Conservation (phyloP, 257 asterid species). For the Przewalskia tangutica region DNA sequence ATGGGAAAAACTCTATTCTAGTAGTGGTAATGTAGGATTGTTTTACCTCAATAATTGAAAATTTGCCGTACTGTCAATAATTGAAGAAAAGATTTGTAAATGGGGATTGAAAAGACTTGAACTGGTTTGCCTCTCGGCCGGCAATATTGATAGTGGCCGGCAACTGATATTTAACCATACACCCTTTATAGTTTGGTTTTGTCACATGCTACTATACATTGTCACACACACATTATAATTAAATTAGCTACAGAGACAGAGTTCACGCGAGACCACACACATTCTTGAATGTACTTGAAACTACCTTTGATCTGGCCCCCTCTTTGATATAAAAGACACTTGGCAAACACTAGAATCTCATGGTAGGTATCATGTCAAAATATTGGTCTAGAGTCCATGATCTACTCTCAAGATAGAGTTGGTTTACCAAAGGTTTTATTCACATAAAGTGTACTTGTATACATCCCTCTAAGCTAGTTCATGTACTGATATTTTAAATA, state of each 20-base stretch:
- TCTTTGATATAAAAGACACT: neutral
- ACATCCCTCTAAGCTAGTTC: neutral
- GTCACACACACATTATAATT: neutral
- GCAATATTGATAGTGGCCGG: constrained; percentile 27
- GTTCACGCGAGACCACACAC: neutral
- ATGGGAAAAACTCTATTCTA: too few species aligned
- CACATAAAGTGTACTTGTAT: neutral
- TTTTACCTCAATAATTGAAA: too few species aligned
- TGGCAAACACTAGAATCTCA: neutral
- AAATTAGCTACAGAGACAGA: neutral
- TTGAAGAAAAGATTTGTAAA: neutral
- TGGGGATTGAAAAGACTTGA: constrained; percentile 1
- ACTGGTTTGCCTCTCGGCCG: constrained; percentile 6
- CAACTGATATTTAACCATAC: constrained; percentile 9
- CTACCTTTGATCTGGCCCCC: neutral
- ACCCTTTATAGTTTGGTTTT: neutral
- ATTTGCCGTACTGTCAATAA: neutral
- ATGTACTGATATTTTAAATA: neutral
- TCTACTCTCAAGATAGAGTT: neutral
- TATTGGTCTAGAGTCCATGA: neutral
- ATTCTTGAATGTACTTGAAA: neutral
- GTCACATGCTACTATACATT: constrained; percentile 1
- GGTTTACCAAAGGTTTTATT: neutral
- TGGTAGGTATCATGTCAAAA: neutral
- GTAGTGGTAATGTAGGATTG: too few species aligned